Base-by-base conservation (phyloP, 2,329 filamentous ascomycete species). In the Colletotrichum godetiae region DNA sequence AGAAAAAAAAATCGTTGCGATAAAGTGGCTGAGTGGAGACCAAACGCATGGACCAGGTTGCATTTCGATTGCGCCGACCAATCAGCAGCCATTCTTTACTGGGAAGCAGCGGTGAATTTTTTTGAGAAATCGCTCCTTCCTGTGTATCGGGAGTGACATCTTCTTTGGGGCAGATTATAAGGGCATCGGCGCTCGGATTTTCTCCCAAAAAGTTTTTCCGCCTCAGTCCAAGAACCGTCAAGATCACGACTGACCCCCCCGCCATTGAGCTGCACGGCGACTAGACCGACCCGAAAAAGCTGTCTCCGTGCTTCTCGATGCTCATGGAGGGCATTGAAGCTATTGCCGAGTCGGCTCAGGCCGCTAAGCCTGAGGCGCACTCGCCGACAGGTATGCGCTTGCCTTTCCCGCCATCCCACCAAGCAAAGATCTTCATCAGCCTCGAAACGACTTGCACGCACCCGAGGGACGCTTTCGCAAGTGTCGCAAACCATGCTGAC, bases 141-240 rank as follows among this genome's bases (percentile, higher is more conserved):
- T 84, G 82, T 84, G 82, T 84, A 84, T 84, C 82, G 77, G 76
- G 72, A 70, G 75, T 77, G 77, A 76, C 79, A 73, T 78, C 78
- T 80, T 77, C 79, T 80, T 79, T 79, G 82, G 82, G 82, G 81
- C 82, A 82, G 77, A 80, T 81, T 81, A 81, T 82, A 82, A 84
- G 81, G 82, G 82, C 82, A 83, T 75, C 76, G 74, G 78, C 67
- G 75, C 74, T 75, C 78, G 77, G 75, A 75, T 62, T 76, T 76
- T 76, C 81, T 83, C 78, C 82, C 82, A 83, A 82, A 84, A 84
- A 83, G 83, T 81, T 84, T 84, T 84, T 82, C 80, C 80, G 76
- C 74, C 78, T 78, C 77, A 75, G 76, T 77, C 75, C 77, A 76
- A 68, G 66, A 56, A 68, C 66, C 53, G 63, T 63, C 56, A 61